Percentiles rank a stretch among this genome's conserved stretches.
phyloP scores from a whole-genome alignment of 305 asterid species.

The Coffea humblotiana region DNA sequence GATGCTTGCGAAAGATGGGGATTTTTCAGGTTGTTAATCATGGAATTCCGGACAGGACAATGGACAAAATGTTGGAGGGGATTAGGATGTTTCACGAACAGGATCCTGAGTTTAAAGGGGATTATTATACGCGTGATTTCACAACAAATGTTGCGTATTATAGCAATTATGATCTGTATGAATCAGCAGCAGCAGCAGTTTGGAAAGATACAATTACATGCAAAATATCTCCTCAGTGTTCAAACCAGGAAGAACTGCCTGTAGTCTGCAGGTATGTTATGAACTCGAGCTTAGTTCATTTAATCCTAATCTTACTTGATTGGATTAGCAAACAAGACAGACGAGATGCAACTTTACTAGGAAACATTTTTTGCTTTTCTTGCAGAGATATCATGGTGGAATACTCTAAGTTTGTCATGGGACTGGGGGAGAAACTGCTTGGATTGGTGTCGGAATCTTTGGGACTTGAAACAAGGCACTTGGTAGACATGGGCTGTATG shows the following conservation, averaged over 20 bases:
- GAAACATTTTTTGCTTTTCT: not conserved
- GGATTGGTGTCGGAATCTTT: conserved; percentile 9
- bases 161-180: conserved; percentile 40
- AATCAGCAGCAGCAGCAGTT: conserved; percentile 18
- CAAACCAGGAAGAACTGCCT: conserved; percentile 22
- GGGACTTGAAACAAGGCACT: conserved; percentile 5
- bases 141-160: conserved; percentile 37
- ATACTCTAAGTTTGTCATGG: not conserved
- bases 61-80: conserved; percentile 48
- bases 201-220: conserved; percentile 32
- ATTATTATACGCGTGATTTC: conserved; percentile 28
- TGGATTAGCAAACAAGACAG: too few species aligned
- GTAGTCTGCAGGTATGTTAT: conserved; percentile 16
- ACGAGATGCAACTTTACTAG: not conserved
- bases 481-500: conserved; percentile 14
- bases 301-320: not conserved
- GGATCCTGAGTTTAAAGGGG: conserved; percentile 39
- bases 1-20: conserved; percentile 53
- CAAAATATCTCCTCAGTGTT: conserved; percentile 11
- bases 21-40: conserved; percentile 55
- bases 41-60: conserved; percentile 35
- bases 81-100: conserved; percentile 50
- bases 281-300: not conserved
- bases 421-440: not conserved
- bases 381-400: conserved; percentile 5